Conservation (phyloP, 108 stramenopile species). For the Nitzschia sp. region DNA sequence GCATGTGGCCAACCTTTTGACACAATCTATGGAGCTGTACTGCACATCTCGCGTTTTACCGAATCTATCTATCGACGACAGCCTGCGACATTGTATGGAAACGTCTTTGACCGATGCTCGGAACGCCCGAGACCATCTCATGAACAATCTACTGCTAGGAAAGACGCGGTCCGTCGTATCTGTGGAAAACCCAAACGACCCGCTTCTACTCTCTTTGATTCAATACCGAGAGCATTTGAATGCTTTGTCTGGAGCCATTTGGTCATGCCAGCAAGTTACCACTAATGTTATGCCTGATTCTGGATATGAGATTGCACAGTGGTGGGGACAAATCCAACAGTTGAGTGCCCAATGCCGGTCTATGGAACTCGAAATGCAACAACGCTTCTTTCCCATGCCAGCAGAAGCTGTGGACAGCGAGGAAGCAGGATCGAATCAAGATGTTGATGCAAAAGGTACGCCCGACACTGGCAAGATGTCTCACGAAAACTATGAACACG, state of each 20-base stretch:
- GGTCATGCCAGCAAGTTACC: slow-evolving; percentile 32
- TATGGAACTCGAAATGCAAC: slow-evolving; percentile 20
- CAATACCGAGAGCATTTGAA: slow-evolving; percentile 30
- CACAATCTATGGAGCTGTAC: background rate
- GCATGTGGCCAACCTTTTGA: slow-evolving; percentile 15
- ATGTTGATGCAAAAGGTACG: background rate
- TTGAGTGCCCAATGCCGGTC: slow-evolving; percentile 16
- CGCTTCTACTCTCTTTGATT: slow-evolving; percentile 15
- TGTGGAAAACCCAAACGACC: slow-evolving; percentile 1
- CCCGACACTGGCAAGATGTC: background rate
- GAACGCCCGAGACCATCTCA: slow-evolving; percentile 20
- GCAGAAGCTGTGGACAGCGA: background rate
- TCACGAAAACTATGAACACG: slow-evolving; percentile 9
- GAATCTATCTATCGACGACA: background rate
- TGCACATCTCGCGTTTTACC: background rate
- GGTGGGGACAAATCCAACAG: slow-evolving; percentile 20
- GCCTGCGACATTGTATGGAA: background rate
- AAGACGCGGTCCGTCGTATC: background rate
- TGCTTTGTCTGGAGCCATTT: slow-evolving; percentile 33
- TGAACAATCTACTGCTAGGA: slow-evolving; percentile 15
- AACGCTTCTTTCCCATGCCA: slow-evolving; percentile 1
- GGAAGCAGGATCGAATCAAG: background rate
- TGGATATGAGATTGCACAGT: background rate
- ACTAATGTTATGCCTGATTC: background rate
- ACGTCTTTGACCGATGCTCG: slow-evolving; percentile 18